These are phyloP conservation scores for Xerocomellus chrysenteron DNA, from an alignment of 768 basidiomycete genomes.

Conservation along the genomic window DNA sequence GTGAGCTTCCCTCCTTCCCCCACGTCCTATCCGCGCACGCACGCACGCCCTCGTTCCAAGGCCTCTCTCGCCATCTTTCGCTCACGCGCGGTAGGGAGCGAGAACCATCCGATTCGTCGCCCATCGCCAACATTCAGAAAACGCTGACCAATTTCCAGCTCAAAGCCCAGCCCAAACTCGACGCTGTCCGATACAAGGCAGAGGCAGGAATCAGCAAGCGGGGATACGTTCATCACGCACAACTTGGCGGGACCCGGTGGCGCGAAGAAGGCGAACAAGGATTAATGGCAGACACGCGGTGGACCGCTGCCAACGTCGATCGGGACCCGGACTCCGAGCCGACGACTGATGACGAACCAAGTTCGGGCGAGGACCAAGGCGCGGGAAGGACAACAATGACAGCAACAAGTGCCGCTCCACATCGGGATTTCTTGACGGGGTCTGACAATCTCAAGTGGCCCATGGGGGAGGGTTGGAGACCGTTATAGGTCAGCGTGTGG, in stretches of 20 bases:
- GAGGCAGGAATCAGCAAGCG: slow-evolving; percentile 64
- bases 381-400: not conserved
- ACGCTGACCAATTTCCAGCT: slow-evolving; percentile 41
- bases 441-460: slow-evolving; percentile 62
- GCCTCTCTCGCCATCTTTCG: slow-evolving; percentile 41
- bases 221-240: slow-evolving; percentile 50
- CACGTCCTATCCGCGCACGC: slow-evolving; percentile 8
- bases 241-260: slow-evolving; percentile 25
- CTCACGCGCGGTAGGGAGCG: slow-evolving; percentile 28
- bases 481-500: slow-evolving; percentile 24
- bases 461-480: slow-evolving; percentile 54
- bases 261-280: slow-evolving; percentile 37
- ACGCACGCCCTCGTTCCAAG: slow-evolving; percentile 22
- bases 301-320: slow-evolving; percentile 28
- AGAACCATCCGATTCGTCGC: slow-evolving; percentile 25
- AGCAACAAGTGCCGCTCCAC: not conserved
- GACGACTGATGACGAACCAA: slow-evolving; percentile 27
- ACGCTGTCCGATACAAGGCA: slow-evolving; percentile 67
- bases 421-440: slow-evolving; percentile 20
- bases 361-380: slow-evolving; percentile 17
- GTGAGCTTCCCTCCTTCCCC: slow-evolving; percentile 15
- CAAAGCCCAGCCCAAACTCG: slow-evolving; percentile 51
- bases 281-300: slow-evolving; percentile 39
- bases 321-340: slow-evolving; percentile 20
- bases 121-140: slow-evolving; percentile 43